Conservation (phyloP, 176 grass and related monocot species). For the Oryza nivara region DNA sequence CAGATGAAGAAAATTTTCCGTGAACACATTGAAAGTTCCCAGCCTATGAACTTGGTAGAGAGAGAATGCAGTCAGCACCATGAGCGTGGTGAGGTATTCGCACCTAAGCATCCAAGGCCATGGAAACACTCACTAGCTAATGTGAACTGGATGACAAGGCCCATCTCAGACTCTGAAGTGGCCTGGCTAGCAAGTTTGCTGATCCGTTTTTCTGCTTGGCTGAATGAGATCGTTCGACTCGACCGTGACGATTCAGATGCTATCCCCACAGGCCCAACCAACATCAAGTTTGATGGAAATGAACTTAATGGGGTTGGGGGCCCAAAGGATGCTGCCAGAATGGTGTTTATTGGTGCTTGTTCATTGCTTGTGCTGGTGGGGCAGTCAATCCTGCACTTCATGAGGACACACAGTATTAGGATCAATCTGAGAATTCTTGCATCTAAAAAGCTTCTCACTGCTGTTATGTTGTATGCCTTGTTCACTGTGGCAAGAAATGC, state of each 20-base stretch:
- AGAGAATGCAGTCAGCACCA: conserved; percentile 37
- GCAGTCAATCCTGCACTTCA: conserved; percentile 58
- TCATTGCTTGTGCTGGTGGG: conserved; percentile 53
- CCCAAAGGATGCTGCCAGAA: conserved; percentile 62
- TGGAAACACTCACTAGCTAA: conserved; percentile 41
- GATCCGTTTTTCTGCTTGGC: conserved; percentile 64
- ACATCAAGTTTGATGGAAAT: conserved; percentile 51
- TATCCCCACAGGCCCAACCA: conserved; percentile 31
- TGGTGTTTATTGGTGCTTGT: conserved; percentile 39
- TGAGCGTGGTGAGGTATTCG: conserved; percentile 55
- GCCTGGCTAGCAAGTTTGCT: conserved; percentile 64
- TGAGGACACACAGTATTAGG: conserved; percentile 61
- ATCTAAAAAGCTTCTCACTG: conserved; percentile 56
- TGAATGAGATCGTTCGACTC: conserved; percentile 59
- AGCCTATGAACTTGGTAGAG: conserved; percentile 26
- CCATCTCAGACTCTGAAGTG: conserved; percentile 74
- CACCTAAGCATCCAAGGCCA: conserved; percentile 60
- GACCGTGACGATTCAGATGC: conserved; percentile 34
- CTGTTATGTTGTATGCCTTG: conserved; percentile 36
- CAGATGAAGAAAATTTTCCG: conserved; percentile 66
- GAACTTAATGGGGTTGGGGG: conserved; percentile 51
- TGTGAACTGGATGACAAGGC: conserved; percentile 67
- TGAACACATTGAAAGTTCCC: conserved; percentile 44
- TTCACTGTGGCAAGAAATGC: conserved; percentile 42
- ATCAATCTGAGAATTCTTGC: conserved; percentile 76